A percentile compares a stretch with the other conserved stretches of the same genome.
These are phyloP conservation scores for Hyphopichia pseudoburtonii DNA, from an alignment of 1,139 yeast species.

Conservation along the genomic window DNA sequence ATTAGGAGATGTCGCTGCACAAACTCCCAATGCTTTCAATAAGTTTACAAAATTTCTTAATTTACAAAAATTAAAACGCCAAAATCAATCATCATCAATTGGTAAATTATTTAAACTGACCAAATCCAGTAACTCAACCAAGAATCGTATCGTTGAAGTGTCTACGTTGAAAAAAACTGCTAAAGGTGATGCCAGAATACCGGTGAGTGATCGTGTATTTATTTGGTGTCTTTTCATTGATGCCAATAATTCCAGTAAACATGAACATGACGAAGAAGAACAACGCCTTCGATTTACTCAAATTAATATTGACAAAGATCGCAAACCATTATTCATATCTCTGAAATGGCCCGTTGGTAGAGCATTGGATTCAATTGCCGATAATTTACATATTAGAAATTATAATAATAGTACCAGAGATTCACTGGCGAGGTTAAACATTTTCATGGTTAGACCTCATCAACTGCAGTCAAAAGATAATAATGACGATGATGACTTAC, in stretches of 20 bases:
- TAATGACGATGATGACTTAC: constrained; percentile 17
- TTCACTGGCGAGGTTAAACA: constrained; percentile 39
- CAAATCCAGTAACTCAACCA: constrained; percentile 7
- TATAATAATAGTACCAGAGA: constrained; percentile 52
- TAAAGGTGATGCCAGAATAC: constrained; percentile 65
- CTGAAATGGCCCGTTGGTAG: constrained; percentile 77
- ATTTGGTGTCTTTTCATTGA: constrained; percentile 57
- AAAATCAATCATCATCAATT: constrained; percentile 12
- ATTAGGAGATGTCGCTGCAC: constrained; percentile 29
- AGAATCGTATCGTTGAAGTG: constrained; percentile 23
- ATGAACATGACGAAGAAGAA: constrained; percentile 22
- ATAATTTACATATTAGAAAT: constrained; percentile 53
- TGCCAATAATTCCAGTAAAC: constrained; percentile 25
- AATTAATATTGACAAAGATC: constrained; percentile 27
- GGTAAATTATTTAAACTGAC: constrained; percentile 17
- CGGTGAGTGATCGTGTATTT: constrained; percentile 57
- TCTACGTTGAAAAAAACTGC: constrained; percentile 51
- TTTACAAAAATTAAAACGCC: constrained; percentile 23
- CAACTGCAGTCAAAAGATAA: no score
- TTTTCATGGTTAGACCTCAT: constrained; percentile 41
- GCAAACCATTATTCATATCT: constrained; percentile 51
- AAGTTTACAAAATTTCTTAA: constrained; percentile 48
- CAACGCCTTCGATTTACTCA: constrained; percentile 20
- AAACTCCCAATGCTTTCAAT: constrained; percentile 37
- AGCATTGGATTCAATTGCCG: constrained; percentile 68